phyloP scores from a whole-genome alignment of 306 rosid species.

The Quercus glauca region DNA sequence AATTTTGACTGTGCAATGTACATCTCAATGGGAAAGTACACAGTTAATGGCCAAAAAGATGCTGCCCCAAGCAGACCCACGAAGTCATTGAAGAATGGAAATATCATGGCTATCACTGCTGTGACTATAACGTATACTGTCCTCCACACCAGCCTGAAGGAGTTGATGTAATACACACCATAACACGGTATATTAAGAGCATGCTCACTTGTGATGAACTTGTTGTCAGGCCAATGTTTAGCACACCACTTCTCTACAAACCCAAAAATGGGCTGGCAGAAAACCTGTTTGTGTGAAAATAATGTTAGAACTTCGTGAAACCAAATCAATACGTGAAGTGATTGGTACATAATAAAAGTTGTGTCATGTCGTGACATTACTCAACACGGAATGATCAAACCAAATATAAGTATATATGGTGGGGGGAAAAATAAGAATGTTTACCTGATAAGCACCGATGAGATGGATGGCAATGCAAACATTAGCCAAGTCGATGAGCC shows the following conservation, averaged over 20 bases:
- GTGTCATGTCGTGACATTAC: too few species aligned
- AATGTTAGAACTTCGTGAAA: not conserved
- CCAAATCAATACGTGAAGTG: too few species aligned
- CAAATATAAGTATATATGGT: too few species aligned
- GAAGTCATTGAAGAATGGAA: slow-evolving; percentile 96
- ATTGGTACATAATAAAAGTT: too few species aligned
- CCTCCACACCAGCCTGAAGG: slow-evolving; percentile 83
- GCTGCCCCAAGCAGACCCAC: slow-evolving; percentile 82
- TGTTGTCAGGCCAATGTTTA: slow-evolving; percentile 59
- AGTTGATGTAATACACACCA: slow-evolving; percentile 45
- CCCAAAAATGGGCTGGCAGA: slow-evolving; percentile 80
- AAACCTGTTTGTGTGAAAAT: slow-evolving; percentile 47
- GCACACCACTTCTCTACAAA: slow-evolving; percentile 56
- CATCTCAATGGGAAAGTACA: slow-evolving; percentile 92
- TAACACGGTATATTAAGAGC: slow-evolving; percentile 48
- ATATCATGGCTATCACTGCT: slow-evolving; percentile 76
- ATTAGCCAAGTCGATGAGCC: slow-evolving; percentile 91
- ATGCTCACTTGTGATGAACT: slow-evolving; percentile 55
- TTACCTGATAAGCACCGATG: slow-evolving; percentile 93
- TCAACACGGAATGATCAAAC: too few species aligned
- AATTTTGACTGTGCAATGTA: slow-evolving; percentile 76
- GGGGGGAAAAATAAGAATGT: not conserved
- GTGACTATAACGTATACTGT: slow-evolving; percentile 65
- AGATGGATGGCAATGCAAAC: slow-evolving; percentile 82
- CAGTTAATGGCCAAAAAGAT: slow-evolving; percentile 89